Evolutionary conservation across 169 alveolate genomes (phyloP).

Genomic region (Plasmodium coatneyi): DNA sequence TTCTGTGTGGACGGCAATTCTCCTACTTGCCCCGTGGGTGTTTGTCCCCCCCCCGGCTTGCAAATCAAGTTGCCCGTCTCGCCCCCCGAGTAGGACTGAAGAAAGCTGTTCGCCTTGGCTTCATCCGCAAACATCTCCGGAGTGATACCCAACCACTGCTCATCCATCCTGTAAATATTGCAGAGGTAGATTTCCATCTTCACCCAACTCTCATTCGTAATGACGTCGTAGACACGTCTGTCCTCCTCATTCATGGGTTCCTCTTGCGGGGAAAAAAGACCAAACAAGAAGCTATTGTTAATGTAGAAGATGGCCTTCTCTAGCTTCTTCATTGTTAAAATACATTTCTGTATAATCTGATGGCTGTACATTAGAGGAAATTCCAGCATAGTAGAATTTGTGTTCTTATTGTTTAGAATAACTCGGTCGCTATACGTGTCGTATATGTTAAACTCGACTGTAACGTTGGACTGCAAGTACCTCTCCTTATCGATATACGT

Average conservation of each 20-base stretch:
- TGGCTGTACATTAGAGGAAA: slow-evolving; percentile 65
- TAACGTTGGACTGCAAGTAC: slow-evolving; percentile 67
- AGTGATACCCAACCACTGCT: slow-evolving; percentile 70
- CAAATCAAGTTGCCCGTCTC: slow-evolving; percentile 17
- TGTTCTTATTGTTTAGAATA: slow-evolving; percentile 36
- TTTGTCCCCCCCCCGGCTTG: neutral
- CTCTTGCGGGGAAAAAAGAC: neutral
- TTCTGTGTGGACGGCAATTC: neutral
- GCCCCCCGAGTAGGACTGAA: slow-evolving; percentile 28
- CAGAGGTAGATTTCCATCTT: slow-evolving; percentile 73
- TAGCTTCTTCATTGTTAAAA: slow-evolving; percentile 69
- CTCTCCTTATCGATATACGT: slow-evolving; percentile 37
- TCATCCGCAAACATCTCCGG: slow-evolving; percentile 58
- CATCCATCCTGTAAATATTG: slow-evolving; percentile 60
- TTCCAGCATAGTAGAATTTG: slow-evolving; percentile 73
- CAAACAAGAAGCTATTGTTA: slow-evolving; percentile 39
- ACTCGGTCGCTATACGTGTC: slow-evolving; percentile 54
- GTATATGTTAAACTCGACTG: slow-evolving; percentile 67
- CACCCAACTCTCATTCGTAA: slow-evolving; percentile 57
- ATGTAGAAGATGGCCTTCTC: slow-evolving; percentile 73
- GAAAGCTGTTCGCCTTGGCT: neutral
- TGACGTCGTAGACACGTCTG: slow-evolving; percentile 33
- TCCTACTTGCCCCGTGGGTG: neutral
- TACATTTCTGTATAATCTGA: slow-evolving; percentile 60
- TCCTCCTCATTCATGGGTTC: slow-evolving; percentile 39